Evolutionary conservation across 2,329 filamentous ascomycete species (phyloP), one percentile per base, ranked within the genome.

Genomic region (Fusarium euwallaceae): DNA sequence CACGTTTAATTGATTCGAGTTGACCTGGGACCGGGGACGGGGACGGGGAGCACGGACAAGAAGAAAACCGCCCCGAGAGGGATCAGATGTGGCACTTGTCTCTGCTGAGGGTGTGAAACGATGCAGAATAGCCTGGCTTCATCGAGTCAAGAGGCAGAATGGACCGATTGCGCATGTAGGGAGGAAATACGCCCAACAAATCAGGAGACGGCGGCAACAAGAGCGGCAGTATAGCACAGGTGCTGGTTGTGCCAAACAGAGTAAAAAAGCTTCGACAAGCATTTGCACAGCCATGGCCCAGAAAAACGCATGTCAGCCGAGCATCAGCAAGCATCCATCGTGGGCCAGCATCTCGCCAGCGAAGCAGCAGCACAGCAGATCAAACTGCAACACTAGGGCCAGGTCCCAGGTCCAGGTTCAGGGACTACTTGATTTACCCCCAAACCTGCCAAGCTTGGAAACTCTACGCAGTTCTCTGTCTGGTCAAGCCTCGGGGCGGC

Each of bases 1-100:
- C 66, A 70, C 56, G 69, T 75, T 75, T 75, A 73, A 75, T 75
- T 75, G 72, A 73, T 63, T 75, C 67, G 56, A 34, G 63, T 48
- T 27, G 41, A 20, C 41, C 22, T 48, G 43, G 22, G 74, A 64
- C 63, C 69, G 72, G 72, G 72, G 65, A 74, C 60, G 43, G 69
- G 32, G 32, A 34, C 32, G 32, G 32, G 32, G 61, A 68, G 56
- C 43, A 61, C 63, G 72, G 61, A 71, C 61, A 45, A 41, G 69
- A 65, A 41, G 27, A 34, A 45, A 43, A 34, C 32, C 12, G 32
- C 32, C 32, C 68, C 43, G 60, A 67, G 60, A 63, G 34, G 20
- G 61, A 45, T 48, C 43, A 43, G 37, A 12, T 27, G 48, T 55
- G 48, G 48, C 48, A 55, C 48, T 32, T 32, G 27, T 53, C 48